Evolutionary conservation across 179 eudicot genomes (phyloP).

Genomic region (Vitellaria paradoxa): DNA sequence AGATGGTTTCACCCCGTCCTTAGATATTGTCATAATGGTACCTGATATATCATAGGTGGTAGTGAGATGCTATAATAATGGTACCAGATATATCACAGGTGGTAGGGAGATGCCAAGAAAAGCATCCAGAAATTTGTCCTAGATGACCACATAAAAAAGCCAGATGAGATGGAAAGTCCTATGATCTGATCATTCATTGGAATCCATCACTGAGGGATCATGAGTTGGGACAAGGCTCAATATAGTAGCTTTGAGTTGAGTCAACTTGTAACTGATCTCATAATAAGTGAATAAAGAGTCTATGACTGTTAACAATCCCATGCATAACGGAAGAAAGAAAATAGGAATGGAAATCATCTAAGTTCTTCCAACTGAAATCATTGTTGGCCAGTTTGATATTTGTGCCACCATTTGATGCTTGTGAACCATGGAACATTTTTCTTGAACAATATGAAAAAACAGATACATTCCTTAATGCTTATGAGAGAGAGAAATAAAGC

Average conservation of each 20-base stretch:
- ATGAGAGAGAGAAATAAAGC: background rate
- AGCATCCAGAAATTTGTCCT: background rate
- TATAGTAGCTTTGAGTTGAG: no score
- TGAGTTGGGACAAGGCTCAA: no score
- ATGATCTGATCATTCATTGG: background rate
- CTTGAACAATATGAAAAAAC: background rate
- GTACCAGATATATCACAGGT: no score
- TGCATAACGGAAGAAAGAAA: no score
- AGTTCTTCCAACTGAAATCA: background rate
- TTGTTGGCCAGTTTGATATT: background rate
- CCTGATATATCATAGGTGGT: constrained; percentile 27
- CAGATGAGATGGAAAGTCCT: background rate
- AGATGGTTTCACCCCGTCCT: constrained; percentile 71
- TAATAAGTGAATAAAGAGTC: no score
- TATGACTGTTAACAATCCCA: no score
- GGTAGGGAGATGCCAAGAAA: background rate
- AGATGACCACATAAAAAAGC: background rate
- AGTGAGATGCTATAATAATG: background rate
- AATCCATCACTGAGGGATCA: no score
- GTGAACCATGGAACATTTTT: background rate
- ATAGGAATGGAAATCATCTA: no score
- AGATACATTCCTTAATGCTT: background rate
- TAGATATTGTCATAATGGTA: constrained; percentile 73
- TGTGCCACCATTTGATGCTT: background rate
- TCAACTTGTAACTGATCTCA: no score